A percentile compares a stretch with the other conserved stretches of the same genome.
Evolutionary conservation across 495 filamentous ascomycete genomes (phyloP).

Genomic region (Friedmanniomyces simplex): DNA sequence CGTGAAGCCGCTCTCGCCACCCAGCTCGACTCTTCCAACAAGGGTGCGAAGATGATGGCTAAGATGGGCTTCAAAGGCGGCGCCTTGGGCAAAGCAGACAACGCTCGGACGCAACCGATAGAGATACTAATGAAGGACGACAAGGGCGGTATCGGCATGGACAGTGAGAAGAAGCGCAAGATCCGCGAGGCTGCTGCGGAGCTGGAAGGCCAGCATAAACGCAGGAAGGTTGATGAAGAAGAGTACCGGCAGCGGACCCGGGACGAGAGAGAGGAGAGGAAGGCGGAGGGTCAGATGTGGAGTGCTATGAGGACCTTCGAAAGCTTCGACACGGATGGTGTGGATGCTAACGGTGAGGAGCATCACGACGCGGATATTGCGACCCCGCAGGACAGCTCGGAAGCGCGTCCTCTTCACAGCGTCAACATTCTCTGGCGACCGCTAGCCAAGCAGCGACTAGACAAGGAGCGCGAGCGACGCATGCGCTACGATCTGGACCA

Average conservation of each 20-base stretch:
- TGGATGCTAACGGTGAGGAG: conserved; percentile 7
- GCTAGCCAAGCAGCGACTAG: conserved; percentile 54
- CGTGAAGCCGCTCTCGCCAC: conserved; percentile 66
- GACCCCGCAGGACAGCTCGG: not conserved
- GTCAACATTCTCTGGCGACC: conserved; percentile 76
- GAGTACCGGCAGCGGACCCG: conserved; percentile 68
- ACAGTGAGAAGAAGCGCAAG: conserved; percentile 72
- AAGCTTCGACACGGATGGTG: conserved; percentile 23
- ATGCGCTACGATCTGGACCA: conserved; percentile 61
- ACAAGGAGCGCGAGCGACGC: conserved; percentile 57
- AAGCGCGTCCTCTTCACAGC: conserved; percentile 39
- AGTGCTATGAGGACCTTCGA: conserved; percentile 70
- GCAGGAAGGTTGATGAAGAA: conserved; percentile 55
- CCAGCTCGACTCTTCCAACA: conserved; percentile 54
- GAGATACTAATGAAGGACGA: conserved; percentile 63
- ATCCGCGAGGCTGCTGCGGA: conserved; percentile 52
- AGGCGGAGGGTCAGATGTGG: conserved; percentile 53
- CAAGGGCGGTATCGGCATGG: conserved; percentile 74
- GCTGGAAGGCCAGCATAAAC: conserved; percentile 43
- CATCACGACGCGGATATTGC: not conserved
- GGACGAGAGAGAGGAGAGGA: conserved; percentile 58
- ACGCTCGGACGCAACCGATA: conserved; percentile 53
- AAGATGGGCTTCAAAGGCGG: conserved; percentile 81
- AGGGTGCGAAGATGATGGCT: conserved; percentile 94
- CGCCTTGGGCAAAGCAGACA: conserved; percentile 50